Percentiles rank a stretch among this genome's conserved stretches.
Conservation (phyloP, 1,284 basidiomycete species). For the Microbotryum lychnidis-dioicae region DNA sequence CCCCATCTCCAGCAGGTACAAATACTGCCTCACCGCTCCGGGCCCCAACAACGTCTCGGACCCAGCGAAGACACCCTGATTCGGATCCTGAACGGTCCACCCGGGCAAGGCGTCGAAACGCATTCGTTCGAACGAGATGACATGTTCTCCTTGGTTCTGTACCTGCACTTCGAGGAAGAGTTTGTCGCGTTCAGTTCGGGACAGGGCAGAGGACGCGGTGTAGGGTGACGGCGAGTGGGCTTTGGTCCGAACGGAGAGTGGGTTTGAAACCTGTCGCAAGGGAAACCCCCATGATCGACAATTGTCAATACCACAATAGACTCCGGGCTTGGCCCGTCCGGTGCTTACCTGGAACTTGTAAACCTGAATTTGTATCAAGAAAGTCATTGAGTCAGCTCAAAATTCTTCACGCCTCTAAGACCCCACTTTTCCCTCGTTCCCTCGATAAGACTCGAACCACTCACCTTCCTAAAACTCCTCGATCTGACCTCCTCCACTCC, state of each 20-base stretch:
- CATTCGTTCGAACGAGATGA: constrained; percentile 32
- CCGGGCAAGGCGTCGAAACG: constrained; percentile 24
- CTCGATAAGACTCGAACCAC: not conserved
- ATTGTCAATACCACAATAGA: too few relatives aligned
- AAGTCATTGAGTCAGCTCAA: not conserved
- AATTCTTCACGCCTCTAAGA: too few relatives aligned
- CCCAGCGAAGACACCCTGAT: not conserved
- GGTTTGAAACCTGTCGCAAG: constrained; percentile 24
- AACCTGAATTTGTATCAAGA: not conserved
- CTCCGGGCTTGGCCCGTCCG: too few relatives aligned
- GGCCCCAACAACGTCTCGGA: constrained; percentile 25
- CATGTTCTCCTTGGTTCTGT: constrained; percentile 31
- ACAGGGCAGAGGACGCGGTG: constrained; percentile 22
- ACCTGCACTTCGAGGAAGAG: constrained; percentile 39
- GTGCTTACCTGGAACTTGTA: constrained; percentile 35
- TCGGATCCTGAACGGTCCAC: constrained; percentile 22
- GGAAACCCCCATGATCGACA: too few relatives aligned
- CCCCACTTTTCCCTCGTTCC: too few relatives aligned
- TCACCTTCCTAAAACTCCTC: constrained; percentile 35
- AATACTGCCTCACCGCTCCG: constrained; percentile 35
- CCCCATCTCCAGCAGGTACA: constrained; percentile 27
- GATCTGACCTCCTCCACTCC: constrained; percentile 2
- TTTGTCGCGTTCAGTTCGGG: constrained; percentile 17
- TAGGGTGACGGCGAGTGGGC: constrained; percentile 32
- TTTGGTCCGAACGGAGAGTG: constrained; percentile 38